A percentile compares a stretch with the other conserved stretches of the same genome.
Evolutionary conservation across 2,329 filamentous ascomycete species (phyloP).

Genomic region (Calonectria naviculata): DNA sequence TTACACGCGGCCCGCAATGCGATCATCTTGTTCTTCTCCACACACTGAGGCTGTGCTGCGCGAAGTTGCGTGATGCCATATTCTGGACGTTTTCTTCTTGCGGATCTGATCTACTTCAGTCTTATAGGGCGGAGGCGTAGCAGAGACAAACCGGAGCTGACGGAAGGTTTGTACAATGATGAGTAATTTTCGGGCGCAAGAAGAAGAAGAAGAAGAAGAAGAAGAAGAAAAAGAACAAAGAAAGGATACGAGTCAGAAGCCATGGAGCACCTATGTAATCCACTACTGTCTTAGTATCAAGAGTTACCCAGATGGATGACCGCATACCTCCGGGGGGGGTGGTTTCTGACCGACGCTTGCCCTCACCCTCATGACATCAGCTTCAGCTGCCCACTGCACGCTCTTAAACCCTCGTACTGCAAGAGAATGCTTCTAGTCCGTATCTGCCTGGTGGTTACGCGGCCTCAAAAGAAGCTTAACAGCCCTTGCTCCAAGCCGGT

Average conservation of each 20-base stretch:
- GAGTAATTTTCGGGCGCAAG: background rate
- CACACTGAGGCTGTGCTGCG: constrained; percentile 36
- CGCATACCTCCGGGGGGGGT: background rate
- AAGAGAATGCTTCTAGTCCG: constrained; percentile 12
- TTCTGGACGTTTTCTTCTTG: constrained; percentile 7
- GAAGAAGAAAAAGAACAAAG: background rate
- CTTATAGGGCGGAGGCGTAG: background rate
- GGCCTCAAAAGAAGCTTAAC: constrained; percentile 30
- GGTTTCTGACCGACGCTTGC: constrained; percentile 10
- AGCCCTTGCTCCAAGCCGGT: constrained; percentile 2
- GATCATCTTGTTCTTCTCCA: constrained; percentile 26
- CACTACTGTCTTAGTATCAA: background rate
- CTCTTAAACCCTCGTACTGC: constrained; percentile 19
- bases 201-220: too few relatives aligned
- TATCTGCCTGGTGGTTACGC: constrained; percentile 16
- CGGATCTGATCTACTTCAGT: background rate
- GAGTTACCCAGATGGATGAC: background rate
- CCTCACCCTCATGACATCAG: constrained; percentile 34
- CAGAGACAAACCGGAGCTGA: background rate
- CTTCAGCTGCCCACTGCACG: constrained; percentile 32
- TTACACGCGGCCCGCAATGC: constrained; percentile 42
- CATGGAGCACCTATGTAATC: background rate
- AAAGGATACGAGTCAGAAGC: background rate
- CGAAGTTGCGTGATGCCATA: background rate
- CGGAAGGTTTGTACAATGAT: background rate